Base-by-base conservation (phyloP, 2,329 filamentous ascomycete species). In the Metarhizium album region DNA sequence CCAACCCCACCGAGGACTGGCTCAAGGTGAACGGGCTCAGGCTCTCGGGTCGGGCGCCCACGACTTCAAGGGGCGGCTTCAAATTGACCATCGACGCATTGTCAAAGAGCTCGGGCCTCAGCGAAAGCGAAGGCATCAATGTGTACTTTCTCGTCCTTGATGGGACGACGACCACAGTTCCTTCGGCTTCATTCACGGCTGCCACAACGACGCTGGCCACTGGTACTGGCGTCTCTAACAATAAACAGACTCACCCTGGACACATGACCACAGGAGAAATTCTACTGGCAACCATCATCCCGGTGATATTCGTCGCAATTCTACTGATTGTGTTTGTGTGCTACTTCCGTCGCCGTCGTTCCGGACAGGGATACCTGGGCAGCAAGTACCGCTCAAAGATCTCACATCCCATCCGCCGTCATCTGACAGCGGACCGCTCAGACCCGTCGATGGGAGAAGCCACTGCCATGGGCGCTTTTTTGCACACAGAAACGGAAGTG, bases 231-330 rank as follows among this genome's bases (percentile, higher is more conserved):
- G 48, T 52, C 4, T 23, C 53, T 5, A 52, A 54, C 22, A 46
- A 55, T 13, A 42, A 51, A 4, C 55, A 58, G 1, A 47, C 54
- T 13, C 47, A 53, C 37, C 37, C 50, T n/a, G 53, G 55, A 9
- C 62, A 59, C 24, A 45, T 67, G 6, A 62, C 56, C 22, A 69
- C 60, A 3, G 59, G 59, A 22, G 60, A 66, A 3, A 65, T 74
- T 22, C 59, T 75, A 5, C 57, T 74, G 14, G 73, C 71, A 1
- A 68, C 71, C 2, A 64, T 76, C 2, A 60, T 76, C 2, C 73
- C 73, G 2, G 55, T 75, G 14, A 54, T 74, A 1, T 58, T 66
- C 20, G 50, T 70, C 11, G 54, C 66, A 0, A 53, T 70, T 4
- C 53, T 67, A 8, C 54, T 67, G 18, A 57, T 67, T 55, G 53